These are phyloP conservation scores for Nakazawaea laoshanensis DNA, from an alignment of 805 yeast genomes.

Conservation along the genomic window DNA sequence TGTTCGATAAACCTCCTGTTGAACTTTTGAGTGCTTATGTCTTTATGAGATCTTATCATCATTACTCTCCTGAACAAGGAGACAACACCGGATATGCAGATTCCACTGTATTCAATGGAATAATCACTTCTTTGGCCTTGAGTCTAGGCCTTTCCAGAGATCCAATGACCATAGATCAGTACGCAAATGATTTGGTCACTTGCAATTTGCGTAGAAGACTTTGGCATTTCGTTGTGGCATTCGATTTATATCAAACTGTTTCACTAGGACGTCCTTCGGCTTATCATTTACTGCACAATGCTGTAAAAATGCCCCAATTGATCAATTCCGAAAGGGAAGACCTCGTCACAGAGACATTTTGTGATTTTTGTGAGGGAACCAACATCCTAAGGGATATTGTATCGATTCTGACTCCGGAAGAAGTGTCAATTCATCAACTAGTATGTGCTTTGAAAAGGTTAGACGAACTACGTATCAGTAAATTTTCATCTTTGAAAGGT, in stretches of 20 bases:
- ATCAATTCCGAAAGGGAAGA: neutral
- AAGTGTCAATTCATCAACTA: neutral
- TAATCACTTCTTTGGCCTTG: conserved; percentile 57
- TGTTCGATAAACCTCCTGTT: conserved; percentile 39
- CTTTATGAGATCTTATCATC: conserved; percentile 41
- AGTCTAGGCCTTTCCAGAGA: conserved; percentile 64
- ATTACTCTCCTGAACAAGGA: conserved; percentile 47
- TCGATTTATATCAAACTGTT: conserved; percentile 6
- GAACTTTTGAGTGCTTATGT: conserved; percentile 47
- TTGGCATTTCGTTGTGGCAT: conserved; percentile 5
- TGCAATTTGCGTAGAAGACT: conserved; percentile 9
- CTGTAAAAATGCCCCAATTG: conserved; percentile 4
- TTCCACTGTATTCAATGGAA: conserved; percentile 39
- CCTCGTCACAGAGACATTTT: neutral
- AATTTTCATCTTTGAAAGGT: conserved; percentile 2
- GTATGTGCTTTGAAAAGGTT: conserved; percentile 1
- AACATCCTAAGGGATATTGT: neutral
- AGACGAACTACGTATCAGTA: conserved; percentile 1
- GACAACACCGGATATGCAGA: conserved; percentile 52
- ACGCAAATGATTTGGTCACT: neutral
- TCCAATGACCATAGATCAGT: conserved; percentile 25
- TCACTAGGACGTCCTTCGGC: conserved; percentile 8
- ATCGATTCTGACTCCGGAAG: neutral
- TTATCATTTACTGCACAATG: neutral
- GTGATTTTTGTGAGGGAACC: conserved; percentile 1